A percentile compares a stretch with the other conserved stretches of the same genome.
Conservation (phyloP, 2,329 filamentous ascomycete species). For the Aspergillus vadensis region DNA sequence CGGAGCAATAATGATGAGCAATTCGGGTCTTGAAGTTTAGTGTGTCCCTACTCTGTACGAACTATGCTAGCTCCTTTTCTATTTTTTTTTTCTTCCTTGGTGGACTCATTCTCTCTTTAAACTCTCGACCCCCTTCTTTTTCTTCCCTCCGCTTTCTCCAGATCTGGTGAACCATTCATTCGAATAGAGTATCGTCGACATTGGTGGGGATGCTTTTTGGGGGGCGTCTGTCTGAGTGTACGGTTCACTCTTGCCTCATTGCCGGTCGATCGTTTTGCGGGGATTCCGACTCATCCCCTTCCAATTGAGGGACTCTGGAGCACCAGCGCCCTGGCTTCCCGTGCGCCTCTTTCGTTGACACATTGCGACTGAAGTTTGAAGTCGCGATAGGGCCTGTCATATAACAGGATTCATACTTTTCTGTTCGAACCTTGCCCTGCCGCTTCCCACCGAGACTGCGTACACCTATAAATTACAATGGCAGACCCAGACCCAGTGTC, state of each 20-base stretch:
- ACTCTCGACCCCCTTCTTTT: background rate
- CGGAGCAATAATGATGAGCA: slow-evolving; percentile 15
- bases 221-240: slow-evolving; percentile 9
- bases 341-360: background rate
- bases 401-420: background rate
- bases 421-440: background rate
- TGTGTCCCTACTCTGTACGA: background rate
- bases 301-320: background rate
- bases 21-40: slow-evolving; percentile 4
- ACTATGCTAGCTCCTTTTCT: background rate
- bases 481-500: background rate
- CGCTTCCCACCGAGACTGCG: background rate
- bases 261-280: background rate
- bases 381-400: background rate
- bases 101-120: background rate
- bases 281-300: background rate
- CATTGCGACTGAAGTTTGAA: background rate
- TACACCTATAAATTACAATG: slow-evolving; percentile 6
- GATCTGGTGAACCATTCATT: background rate
- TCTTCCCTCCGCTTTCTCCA: background rate
- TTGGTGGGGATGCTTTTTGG: slow-evolving; percentile 11
- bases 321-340: background rate
- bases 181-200: background rate
- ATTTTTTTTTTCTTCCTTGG: background rate
- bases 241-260: slow-evolving; percentile 7